Evolutionary conservation across 108 stramenopile species (phyloP), one percentile per base, ranked within the genome.

Genomic region (Asterionellopsis glacialis): DNA sequence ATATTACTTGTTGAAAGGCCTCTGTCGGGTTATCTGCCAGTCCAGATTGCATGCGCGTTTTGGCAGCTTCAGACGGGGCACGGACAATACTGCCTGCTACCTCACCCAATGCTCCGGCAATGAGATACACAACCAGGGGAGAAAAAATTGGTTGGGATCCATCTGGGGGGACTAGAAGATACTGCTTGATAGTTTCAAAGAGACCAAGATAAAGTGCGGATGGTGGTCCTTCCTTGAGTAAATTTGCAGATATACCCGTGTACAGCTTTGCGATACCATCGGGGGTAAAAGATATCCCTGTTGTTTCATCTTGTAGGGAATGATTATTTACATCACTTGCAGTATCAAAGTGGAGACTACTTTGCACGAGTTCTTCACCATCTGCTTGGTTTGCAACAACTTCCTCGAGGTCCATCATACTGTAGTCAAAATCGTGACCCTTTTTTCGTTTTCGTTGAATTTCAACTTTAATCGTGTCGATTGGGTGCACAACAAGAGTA

Each of bases 201-300:
- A 76, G 41, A 0, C 71, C 75, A 1, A 76, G 52, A 45, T 72
- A 76, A 1, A 76, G 54, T 1, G 75, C 75, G 0, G 75, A 72
- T 19, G 71, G 66, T 23, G 75, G 75, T 22, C 67, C 75, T 67
- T 76, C 70, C 70, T 69, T 74, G 56, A 64, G 33, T 18, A 74
- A 38, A 57, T 69, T 69, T 0, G 47, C 53, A 2, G 27, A 27
- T 9, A 69, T 16, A 21, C 73, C 68, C 25, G 51, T 55, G 41
- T 69, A 69, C 1, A 69, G 41, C 25, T 21, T 49, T 24, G 26
- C 10, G n/a, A 27, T 64, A n/a, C 13, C 26, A 64, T 9, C 16
- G 4, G 40, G 33, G 7, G 33, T 33, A 7, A 33, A 33, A 33
- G 33, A 33, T 33, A 33, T 2, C 33, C 33, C 5, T 7, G 33